phyloP scores from a whole-genome alignment of 2,329 filamentous ascomycete species.

The Aspergillus nomiae region DNA sequence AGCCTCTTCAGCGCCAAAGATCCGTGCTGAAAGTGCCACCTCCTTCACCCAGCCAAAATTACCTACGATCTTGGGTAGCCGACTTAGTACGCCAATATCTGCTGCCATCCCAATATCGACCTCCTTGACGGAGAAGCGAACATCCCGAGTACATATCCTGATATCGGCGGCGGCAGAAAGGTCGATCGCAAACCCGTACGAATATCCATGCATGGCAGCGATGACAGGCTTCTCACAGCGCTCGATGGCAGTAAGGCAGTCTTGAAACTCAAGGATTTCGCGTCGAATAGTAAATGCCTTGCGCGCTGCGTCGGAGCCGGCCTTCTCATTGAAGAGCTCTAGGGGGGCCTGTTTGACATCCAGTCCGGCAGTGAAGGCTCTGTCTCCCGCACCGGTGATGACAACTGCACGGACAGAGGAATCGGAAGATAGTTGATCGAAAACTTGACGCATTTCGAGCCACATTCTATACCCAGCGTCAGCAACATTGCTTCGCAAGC shows the following conservation, averaged over 20 bases:
- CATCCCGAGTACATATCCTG: slow-evolving; percentile 39
- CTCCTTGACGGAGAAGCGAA: slow-evolving; percentile 49
- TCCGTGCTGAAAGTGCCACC: slow-evolving; percentile 46
- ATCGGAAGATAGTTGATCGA: slow-evolving; percentile 71
- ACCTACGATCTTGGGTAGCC: slow-evolving; percentile 50
- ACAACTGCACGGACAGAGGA: slow-evolving; percentile 74
- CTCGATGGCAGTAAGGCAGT: slow-evolving; percentile 73
- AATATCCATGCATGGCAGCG: slow-evolving; percentile 75
- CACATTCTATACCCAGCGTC: slow-evolving; percentile 65
- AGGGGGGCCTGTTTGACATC: slow-evolving; percentile 73
- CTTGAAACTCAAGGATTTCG: slow-evolving; percentile 78
- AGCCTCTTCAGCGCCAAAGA: slow-evolving; percentile 49
- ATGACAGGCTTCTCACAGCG: slow-evolving; percentile 92
- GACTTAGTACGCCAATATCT: slow-evolving; percentile 50
- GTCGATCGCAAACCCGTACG: slow-evolving; percentile 78
- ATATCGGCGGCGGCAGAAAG: slow-evolving; percentile 46
- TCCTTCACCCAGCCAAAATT: slow-evolving; percentile 52
- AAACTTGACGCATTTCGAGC: slow-evolving; percentile 74
- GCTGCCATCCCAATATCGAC: slow-evolving; percentile 55
- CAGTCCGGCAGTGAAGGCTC: slow-evolving; percentile 82
- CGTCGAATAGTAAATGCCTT: slow-evolving; percentile 64
- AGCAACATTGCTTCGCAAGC: neutral
- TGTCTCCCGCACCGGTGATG: slow-evolving; percentile 77
- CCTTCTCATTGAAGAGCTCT: slow-evolving; percentile 47
- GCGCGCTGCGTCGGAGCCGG: slow-evolving; percentile 61